A percentile compares a stretch with the other conserved stretches of the same genome.
Conservation (phyloP, 192 early-diverging fungal species). For the Coemansia umbellata region DNA sequence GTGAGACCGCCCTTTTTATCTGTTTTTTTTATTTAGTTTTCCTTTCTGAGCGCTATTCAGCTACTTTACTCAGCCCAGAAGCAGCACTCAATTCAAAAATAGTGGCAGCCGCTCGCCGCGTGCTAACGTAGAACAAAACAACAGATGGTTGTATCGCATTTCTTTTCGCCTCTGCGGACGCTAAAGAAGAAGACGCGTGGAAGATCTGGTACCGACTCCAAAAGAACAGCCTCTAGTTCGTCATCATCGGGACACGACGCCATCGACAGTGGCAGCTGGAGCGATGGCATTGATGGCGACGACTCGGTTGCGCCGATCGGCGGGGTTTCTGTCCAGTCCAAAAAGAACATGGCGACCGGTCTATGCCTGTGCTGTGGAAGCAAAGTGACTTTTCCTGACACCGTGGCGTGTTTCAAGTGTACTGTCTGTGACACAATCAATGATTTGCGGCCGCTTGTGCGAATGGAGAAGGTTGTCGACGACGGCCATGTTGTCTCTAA, state of each 20-base stretch:
- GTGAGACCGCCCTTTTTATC: no score
- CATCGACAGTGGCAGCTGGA: neutral
- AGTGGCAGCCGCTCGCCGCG: no score
- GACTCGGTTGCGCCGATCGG: no score
- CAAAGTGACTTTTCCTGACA: slow-evolving; percentile 23
- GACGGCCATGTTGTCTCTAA: slow-evolving; percentile 8
- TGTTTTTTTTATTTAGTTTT: slow-evolving; percentile 1
- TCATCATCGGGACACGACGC: neutral
- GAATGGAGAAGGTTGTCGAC: slow-evolving; percentile 13
- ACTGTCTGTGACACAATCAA: slow-evolving; percentile 89
- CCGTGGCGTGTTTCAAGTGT: slow-evolving; percentile 72
- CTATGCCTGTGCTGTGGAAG: slow-evolving; percentile 40
- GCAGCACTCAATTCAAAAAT: neutral
- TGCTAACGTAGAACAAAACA: no score
- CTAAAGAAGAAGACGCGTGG: slow-evolving; percentile 38
- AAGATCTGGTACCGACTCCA: no score
- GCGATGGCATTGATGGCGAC: neutral
- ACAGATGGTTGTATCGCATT: slow-evolving; percentile 44
- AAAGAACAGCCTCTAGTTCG: no score
- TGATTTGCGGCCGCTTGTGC: slow-evolving; percentile 49
- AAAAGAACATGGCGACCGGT: slow-evolving; percentile 11
- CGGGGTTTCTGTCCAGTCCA: no score
- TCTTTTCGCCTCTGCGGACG: slow-evolving; percentile 43
- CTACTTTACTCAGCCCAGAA: no score
- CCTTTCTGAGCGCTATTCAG: no score